These are phyloP conservation scores for Triangularia setosa DNA, from an alignment of 2,329 filamentous ascomycete species.

Conservation along the genomic window DNA sequence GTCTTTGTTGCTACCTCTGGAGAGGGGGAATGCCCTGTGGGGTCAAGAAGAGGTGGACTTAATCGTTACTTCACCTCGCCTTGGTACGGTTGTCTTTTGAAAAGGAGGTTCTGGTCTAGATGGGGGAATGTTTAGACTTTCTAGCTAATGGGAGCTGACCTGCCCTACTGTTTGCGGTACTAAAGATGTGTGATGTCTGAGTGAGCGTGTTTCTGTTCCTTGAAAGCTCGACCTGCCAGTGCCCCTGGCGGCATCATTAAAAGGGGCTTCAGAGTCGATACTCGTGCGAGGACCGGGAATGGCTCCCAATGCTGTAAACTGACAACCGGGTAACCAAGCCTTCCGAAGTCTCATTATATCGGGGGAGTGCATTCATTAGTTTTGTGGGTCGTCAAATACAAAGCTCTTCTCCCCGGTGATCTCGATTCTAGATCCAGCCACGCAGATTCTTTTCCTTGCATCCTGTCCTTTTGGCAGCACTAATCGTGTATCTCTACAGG, in stretches of 20 bases:
- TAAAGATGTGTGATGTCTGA: background rate
- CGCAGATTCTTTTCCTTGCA: too few species aligned
- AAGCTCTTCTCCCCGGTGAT: too few species aligned
- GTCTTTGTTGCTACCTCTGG: constrained; percentile 24
- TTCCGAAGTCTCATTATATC: too few species aligned
- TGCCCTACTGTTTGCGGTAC: background rate
- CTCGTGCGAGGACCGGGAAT: background rate
- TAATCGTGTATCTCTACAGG: too few species aligned
- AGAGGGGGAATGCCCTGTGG: constrained; percentile 98
- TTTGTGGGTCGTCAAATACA: too few species aligned
- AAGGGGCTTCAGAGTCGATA: background rate
- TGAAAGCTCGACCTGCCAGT: background rate
- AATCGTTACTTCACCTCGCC: constrained; percentile 68
- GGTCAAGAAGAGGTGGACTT: constrained; percentile 79
- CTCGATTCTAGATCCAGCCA: too few species aligned
- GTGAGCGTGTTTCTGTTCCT: background rate
- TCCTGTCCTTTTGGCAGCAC: too few species aligned
- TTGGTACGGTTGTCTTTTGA: constrained; percentile 8
- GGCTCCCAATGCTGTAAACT: too few species aligned
- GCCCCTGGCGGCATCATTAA: background rate
- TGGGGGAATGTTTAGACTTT: constrained; percentile 10
- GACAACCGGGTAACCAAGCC: too few species aligned
- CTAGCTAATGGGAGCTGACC: constrained; percentile 8
- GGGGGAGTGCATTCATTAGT: too few species aligned
- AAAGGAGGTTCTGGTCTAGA: background rate